Evolutionary conservation across 148 eudicot genomes (phyloP).

Genomic region (Amaranthus palmeri): DNA sequence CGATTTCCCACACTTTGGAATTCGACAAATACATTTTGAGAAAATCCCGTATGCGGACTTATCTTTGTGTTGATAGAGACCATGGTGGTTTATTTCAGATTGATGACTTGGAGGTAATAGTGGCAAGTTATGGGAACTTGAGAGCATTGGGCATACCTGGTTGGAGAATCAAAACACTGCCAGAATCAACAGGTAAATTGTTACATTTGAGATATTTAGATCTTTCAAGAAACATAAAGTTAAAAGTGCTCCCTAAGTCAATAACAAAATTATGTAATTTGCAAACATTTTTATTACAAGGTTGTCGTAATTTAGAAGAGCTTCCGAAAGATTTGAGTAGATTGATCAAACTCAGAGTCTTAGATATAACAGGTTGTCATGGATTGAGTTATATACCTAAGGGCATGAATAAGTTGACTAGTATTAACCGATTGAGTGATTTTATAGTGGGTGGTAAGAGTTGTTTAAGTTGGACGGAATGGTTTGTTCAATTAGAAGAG

Average conservation of each 20-base stretch:
- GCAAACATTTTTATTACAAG: neutral
- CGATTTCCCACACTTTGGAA: neutral
- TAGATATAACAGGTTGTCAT: neutral
- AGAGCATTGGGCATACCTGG: neutral
- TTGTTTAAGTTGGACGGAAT: neutral
- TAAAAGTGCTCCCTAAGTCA: slow-evolving; percentile 3
- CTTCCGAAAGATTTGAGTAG: neutral
- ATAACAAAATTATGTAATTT: slow-evolving; percentile 13
- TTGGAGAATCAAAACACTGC: neutral
- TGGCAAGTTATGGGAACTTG: neutral
- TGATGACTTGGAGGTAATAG: neutral
- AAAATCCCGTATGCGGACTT: neutral
- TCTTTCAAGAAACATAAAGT: no score
- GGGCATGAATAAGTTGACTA: slow-evolving; percentile 10
- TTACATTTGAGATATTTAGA: no score
- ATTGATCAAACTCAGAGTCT: neutral
- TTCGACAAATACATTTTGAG: neutral
- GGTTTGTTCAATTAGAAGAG: neutral
- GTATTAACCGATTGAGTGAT: neutral
- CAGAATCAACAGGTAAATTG: no score
- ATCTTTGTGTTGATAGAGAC: neutral
- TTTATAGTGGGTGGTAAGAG: slow-evolving; percentile 12
- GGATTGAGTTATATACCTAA: slow-evolving; percentile 8
- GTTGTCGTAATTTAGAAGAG: neutral
- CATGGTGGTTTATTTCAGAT: neutral